Conservation (phyloP, 768 basidiomycete species). For the Kwoniella botswanensis region DNA sequence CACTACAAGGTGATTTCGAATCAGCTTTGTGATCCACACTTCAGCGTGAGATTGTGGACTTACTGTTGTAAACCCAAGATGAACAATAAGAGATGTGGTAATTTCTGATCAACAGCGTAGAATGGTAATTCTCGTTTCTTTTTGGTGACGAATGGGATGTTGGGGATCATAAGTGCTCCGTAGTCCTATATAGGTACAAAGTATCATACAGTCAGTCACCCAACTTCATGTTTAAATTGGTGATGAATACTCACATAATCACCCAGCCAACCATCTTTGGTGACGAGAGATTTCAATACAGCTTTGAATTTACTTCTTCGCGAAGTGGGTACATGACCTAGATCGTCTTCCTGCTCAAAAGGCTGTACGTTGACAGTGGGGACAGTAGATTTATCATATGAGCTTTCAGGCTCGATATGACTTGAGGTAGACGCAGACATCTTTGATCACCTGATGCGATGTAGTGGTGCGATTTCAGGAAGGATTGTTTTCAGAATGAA, state of each 20-base stretch:
- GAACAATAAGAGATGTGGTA: conserved; percentile 34
- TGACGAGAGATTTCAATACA: conserved; percentile 17
- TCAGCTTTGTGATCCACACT: background rate
- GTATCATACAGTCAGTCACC: background rate
- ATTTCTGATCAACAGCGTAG: conserved; percentile 35
- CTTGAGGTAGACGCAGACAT: conserved; percentile 2
- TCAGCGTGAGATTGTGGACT: background rate
- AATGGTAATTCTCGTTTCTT: conserved; percentile 33
- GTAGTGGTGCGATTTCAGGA: too few relatives aligned
- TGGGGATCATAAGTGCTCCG: conserved; percentile 34
- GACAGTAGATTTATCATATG: conserved; percentile 13
- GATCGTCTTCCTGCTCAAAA: conserved; percentile 22
- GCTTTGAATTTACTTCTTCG: conserved; percentile 19
- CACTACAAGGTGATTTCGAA: conserved; percentile 6
- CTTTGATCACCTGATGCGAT: background rate
- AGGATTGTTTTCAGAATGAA: too few relatives aligned
- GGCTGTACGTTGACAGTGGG: conserved; percentile 12
- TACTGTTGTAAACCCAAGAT: conserved; percentile 41
- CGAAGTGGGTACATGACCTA: conserved; percentile 24
- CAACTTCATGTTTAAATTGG: background rate
- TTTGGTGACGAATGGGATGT: conserved; percentile 33
- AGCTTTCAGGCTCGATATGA: conserved; percentile 23
- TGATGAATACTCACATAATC: conserved; percentile 31
- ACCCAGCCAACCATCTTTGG: conserved; percentile 35
- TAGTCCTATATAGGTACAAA: conserved; percentile 24